phyloP scores from a whole-genome alignment of 169 alveolate species.

The Eimeria tenella region DNA sequence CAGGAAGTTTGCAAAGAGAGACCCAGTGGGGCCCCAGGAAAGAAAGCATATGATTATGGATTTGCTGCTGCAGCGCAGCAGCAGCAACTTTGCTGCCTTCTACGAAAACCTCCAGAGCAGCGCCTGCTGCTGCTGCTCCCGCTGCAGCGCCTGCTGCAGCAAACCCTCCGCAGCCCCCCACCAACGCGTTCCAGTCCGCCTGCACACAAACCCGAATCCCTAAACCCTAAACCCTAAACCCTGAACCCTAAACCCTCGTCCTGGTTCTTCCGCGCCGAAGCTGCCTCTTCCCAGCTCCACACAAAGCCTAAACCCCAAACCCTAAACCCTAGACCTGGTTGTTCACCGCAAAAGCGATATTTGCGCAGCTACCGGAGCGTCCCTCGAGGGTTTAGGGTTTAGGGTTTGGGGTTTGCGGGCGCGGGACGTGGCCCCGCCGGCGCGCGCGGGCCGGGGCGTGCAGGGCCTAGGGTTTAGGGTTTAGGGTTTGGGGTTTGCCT shows the following conservation, averaged over 20 bases:
- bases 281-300: conserved; percentile 66
- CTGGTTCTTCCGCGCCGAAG: conserved; percentile 19
- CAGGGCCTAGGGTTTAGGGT: conserved; percentile 32
- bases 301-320: background rate
- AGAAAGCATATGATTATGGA: conserved; percentile 6
- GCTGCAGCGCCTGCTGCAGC: too few species aligned
- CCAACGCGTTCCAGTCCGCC: too few species aligned
- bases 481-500: background rate
- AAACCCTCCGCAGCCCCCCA: too few species aligned
- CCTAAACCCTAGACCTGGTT: background rate
- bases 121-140: background rate
- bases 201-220: background rate
- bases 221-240: conserved; percentile 15
- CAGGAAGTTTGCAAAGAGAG: conserved; percentile 24
- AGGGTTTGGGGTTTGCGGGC: background rate
- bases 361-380: background rate
- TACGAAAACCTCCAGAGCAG: background rate
- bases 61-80: conserved; percentile 9
- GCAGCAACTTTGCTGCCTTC: conserved; percentile 17
- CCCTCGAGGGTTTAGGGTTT: background rate
- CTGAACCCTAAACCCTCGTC: conserved; percentile 21
- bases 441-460: background rate
- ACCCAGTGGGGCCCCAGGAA: conserved; percentile 54
- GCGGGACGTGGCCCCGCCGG: background rate
- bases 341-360: too few species aligned